Base-by-base conservation (phyloP, 129 eudicot species). In the Centrapalus pauciflorus region DNA sequence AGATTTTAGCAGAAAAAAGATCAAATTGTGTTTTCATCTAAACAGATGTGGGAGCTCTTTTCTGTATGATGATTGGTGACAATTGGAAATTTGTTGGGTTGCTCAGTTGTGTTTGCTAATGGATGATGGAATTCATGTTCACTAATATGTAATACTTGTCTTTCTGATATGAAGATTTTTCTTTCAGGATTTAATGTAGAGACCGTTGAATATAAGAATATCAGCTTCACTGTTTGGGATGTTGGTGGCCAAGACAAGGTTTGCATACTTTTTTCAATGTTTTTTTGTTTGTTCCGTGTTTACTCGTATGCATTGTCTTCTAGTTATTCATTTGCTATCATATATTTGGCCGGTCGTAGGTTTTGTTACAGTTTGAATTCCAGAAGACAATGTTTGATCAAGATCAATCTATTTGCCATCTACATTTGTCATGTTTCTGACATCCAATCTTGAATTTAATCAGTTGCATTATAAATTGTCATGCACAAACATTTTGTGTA, bases 201-300 rank as follows among this genome's bases (percentile, higher is more conserved):
- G 81, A 80, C 80, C 3, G 84, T 80, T 48, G 84, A 80, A 38
- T 80, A 80, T 56, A 80, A 80, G 81, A 80, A 75, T 40, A 80
- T 80, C 69, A 80, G 84, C 71, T 75, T 80, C 81, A 80, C 81
- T 41, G 81, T 80, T 1, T 75, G 81, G 84, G 81, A 80, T 80
- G 76, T 80, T 59, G 75, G 78, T 38, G 84, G 84, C 52, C 81
- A 80, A 49, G 80, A 80, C 71, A 75, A 75, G 81, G 81, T 80
- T 27, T 64, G 63, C 32, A 46, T 34, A 10, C 30, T 58, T 43
- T 38, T 17, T 11, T 10, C 26, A 27, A 30, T 17, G 19, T 13
- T 4, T 56, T 4, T 26, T 26, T 55, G 9, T 11, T 30, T 57
- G 29, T 34, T 35, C 13, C 16, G 1, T 40, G 14, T 19, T 61